Conservation (phyloP, 495 filamentous ascomycete genomes). For the Xylaria telfairii region DNA sequence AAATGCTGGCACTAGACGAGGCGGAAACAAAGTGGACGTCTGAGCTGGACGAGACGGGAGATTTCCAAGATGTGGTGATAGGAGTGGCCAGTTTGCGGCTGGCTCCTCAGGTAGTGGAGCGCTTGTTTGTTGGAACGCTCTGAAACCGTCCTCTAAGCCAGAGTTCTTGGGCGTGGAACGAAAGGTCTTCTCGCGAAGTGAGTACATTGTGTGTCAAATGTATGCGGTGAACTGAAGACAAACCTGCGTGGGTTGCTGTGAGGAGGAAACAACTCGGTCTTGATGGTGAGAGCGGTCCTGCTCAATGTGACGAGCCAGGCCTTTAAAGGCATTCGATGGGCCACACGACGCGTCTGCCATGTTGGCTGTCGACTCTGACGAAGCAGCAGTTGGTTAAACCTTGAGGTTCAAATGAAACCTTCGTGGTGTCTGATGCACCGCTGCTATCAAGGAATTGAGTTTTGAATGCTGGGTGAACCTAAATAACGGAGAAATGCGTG, state of each 20-base stretch:
- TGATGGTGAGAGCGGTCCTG: constrained; percentile 84
- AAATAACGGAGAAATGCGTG: background rate
- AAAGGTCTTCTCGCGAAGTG: constrained; percentile 35
- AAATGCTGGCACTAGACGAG: background rate
- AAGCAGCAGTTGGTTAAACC: background rate
- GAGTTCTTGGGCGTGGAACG: constrained; percentile 30
- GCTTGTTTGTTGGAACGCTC: constrained; percentile 22
- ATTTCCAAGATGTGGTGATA: background rate
- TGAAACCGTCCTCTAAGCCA: constrained; percentile 28
- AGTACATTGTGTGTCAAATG: background rate
- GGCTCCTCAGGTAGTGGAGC: constrained; percentile 3
- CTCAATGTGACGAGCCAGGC: constrained; percentile 79
- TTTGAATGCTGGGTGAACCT: background rate
- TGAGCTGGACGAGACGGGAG: constrained; percentile 13
- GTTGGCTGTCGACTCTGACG: constrained; percentile 6
- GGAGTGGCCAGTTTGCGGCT: background rate
- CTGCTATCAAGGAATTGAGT: background rate
- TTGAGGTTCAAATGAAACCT: background rate
- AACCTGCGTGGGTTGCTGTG: constrained; percentile 25
- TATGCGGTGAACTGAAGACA: background rate
- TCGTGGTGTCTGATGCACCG: background rate
- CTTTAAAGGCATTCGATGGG: constrained; percentile 86
- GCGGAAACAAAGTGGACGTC: background rate
- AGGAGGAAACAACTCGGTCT: constrained; percentile 60
- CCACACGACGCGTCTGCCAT: constrained; percentile 90